phyloP scores from a whole-genome alignment of 495 filamentous ascomycete species.

The Paragyromitra xinjiangensis region DNA sequence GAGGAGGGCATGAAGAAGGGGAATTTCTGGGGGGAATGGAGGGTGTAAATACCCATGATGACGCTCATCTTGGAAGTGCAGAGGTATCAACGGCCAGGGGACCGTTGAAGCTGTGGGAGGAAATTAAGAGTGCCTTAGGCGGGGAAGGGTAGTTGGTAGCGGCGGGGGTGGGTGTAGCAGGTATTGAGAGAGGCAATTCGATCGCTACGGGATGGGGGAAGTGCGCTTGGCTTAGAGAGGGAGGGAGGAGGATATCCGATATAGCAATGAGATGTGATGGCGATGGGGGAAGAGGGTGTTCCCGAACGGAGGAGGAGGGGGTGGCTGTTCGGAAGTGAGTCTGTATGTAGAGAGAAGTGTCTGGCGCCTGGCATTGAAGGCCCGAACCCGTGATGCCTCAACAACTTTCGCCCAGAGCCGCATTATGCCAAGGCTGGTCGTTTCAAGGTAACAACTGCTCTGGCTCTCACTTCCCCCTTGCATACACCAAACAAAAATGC shows the following conservation, averaged over 20 bases:
- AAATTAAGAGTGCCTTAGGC: neutral
- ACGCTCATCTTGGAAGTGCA: conserved; percentile 42
- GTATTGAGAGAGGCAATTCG: neutral
- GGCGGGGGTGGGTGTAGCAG: conserved; percentile 2
- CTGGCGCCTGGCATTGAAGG: conserved; percentile 3
- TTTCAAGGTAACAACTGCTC: neutral
- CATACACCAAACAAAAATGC: conserved; percentile 2
- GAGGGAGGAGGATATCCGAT: neutral
- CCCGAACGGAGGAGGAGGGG: neutral
- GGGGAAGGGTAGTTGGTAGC: neutral
- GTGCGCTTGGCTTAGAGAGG: neutral
- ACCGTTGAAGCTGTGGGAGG: conserved; percentile 14
- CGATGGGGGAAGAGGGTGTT: conserved; percentile 19
- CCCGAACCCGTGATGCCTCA: conserved; percentile 33
- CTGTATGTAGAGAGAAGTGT: neutral
- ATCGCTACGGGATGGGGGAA: conserved; percentile 4
- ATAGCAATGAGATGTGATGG: conserved; percentile 27
- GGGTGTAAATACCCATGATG: conserved; percentile 56
- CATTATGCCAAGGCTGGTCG: conserved; percentile 8
- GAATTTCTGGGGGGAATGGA: neutral
- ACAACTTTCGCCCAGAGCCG: conserved; percentile 20
- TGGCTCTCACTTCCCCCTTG: neutral
- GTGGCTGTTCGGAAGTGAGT: neutral
- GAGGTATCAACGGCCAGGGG: conserved; percentile 23
- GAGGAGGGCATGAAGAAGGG: neutral